Percentiles rank a stretch among this genome's conserved stretches.
Conservation (phyloP, 2,329 filamentous ascomycete species). For the Aureobasidium sp. region DNA sequence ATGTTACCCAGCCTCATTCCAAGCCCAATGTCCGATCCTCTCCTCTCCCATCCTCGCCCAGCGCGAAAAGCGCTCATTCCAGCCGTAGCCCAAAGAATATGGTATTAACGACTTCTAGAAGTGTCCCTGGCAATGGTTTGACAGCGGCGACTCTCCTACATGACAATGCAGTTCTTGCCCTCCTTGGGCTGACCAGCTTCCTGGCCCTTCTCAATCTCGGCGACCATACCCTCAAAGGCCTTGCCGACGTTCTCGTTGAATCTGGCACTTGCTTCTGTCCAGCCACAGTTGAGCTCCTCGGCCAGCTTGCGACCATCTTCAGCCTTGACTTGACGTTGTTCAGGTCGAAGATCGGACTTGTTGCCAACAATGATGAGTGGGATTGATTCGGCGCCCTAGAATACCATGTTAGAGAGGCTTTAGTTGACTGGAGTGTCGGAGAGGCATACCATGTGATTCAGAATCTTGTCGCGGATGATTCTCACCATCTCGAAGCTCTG, state of each 20-base stretch:
- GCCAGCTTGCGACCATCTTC: conserved; percentile 80
- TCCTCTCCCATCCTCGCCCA: not conserved
- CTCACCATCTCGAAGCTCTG: conserved; percentile 97
- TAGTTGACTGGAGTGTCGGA: not conserved
- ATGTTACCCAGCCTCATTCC: not conserved
- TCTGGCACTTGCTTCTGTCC: conserved; percentile 88
- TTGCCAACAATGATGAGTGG: conserved; percentile 94
- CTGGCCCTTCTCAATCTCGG: conserved; percentile 78
- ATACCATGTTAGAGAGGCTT: not conserved
- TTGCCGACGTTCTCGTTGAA: conserved; percentile 91
- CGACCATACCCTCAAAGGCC: conserved; percentile 90
- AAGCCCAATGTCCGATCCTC: not conserved
- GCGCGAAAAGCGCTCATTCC: not conserved
- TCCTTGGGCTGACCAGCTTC: conserved; percentile 82
- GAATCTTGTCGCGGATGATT: conserved; percentile 92
- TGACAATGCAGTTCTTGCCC: conserved; percentile 73
- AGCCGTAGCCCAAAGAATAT: not conserved
- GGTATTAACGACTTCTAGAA: not conserved
- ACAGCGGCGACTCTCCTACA: conserved; percentile 48
- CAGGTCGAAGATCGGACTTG: conserved; percentile 87
- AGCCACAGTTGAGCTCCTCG: conserved; percentile 82
- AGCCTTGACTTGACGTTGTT: conserved; percentile 80
- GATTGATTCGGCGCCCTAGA: conserved; percentile 79
- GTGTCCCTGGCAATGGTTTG: not conserved
- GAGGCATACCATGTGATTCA: conserved; percentile 76